Base-by-base conservation (phyloP, 2,329 filamentous ascomycete species). In the Escovopsis sp. region DNA sequence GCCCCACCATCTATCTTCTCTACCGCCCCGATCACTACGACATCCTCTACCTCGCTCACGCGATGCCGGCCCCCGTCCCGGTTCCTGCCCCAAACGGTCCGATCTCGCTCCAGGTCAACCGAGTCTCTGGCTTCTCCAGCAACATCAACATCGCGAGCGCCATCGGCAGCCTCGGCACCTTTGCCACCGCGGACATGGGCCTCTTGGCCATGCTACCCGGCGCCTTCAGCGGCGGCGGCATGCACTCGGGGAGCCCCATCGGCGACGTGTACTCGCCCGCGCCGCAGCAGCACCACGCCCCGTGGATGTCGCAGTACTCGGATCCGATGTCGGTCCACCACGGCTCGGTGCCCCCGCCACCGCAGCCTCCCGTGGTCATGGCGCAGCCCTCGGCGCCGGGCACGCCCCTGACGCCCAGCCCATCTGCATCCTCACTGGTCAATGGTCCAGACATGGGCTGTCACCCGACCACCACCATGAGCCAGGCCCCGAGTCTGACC, bases 1-100 rank as follows among this genome's bases (percentile, higher is more conserved):
- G 63, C 0, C 63, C 66, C 18, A 63, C 70, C 23, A 70, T 78
- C 26, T 63, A 72, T 45, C 61, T 69, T 40, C 68, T 66, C 50
- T 87, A 61, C 70, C 76, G 62, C 53, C 92, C 63, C 29, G 85
- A 84, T 40, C 90, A 96, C 58, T 98, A 96, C 56, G 90, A 96
- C 56, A 77, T 98, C 41, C 68, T 96, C 25, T 98, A 98, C 63
- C 77, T 74, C 52, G 62, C 67, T 37, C 48, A 39, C 2, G 41
- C 41, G 7, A 33, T 39, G 31, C 39, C 43, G 31, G 41, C 39
- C 34, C 26, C 33, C 23, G 13, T 35, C 25, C 28, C 27, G 4
- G 46, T 37, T 44, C 52, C 36, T 43, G 40, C 50, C 35, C 39
- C 49, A 34, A 31, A 43, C 38, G 31, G 48, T 10, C 51, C 55